phyloP scores from a whole-genome alignment of 2,329 filamentous ascomycete genomes.

The Diaporthe citriasiana region DNA sequence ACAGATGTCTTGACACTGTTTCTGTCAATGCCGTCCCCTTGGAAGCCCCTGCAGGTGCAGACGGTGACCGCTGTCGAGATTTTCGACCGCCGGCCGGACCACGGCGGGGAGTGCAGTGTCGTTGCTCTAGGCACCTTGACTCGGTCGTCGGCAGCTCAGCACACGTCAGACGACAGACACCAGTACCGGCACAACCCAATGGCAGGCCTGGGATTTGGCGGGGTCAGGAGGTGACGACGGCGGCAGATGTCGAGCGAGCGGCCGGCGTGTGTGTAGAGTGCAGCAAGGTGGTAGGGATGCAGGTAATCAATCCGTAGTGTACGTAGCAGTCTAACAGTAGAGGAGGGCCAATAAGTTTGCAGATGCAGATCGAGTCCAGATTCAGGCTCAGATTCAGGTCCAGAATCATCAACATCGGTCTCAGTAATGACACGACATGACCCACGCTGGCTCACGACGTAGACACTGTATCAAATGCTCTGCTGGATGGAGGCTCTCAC shows the following conservation, averaged over 20 bases:
- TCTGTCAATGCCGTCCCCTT: conserved; percentile 23
- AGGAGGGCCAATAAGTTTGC: conserved; percentile 3
- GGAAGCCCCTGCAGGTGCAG: conserved; percentile 26
- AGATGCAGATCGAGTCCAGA: conserved; percentile 18
- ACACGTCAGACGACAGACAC: conserved; percentile 1
- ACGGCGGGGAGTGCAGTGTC: not conserved
- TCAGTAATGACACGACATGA: not conserved
- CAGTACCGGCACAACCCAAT: not conserved
- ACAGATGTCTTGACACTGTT: conserved; percentile 30
- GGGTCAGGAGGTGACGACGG: conserved; percentile 1
- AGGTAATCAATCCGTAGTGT: too few relatives aligned
- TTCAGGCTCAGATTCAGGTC: conserved; percentile 3
- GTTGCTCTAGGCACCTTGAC: conserved; percentile 19
- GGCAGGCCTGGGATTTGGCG: not conserved
- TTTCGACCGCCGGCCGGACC: not conserved
- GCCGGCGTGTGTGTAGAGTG: not conserved
- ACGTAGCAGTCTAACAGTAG: not conserved
- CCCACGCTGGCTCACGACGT: conserved; percentile 3
- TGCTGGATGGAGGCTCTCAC: not conserved
- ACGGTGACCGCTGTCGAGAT: conserved; percentile 2
- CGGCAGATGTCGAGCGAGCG: not conserved
- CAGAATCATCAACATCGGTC: not conserved
- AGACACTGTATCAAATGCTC: not conserved
- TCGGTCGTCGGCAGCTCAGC: conserved; percentile 12
- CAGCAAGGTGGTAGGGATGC: not conserved